These are phyloP conservation scores for Halenospora varia DNA, from an alignment of 495 filamentous ascomycete genomes.

Conservation along the genomic window DNA sequence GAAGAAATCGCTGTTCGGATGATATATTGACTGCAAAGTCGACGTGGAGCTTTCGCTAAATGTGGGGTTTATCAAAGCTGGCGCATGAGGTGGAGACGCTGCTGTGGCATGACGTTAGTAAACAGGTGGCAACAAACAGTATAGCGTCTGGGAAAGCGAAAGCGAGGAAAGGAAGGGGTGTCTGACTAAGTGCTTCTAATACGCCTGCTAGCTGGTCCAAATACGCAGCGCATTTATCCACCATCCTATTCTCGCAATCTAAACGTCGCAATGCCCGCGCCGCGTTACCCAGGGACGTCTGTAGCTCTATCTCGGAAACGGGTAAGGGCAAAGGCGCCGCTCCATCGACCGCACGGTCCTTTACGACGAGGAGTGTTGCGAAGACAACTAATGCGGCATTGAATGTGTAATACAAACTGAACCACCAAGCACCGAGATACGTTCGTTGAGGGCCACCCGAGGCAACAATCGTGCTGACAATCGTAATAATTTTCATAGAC, in stretches of 20 bases:
- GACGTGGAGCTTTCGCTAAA: neutral
- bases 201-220: constrained; percentile 25
- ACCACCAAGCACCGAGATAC: constrained; percentile 34
- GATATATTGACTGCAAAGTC: neutral
- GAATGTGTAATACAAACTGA: constrained; percentile 35
- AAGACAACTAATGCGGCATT: constrained; percentile 33
- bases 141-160: neutral
- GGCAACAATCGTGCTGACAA: constrained; percentile 23
- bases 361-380: constrained; percentile 21
- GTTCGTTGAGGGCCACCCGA: constrained; percentile 15
- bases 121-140: neutral
- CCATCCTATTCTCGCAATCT: constrained; percentile 29
- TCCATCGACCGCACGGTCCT: constrained; percentile 12
- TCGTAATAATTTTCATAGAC: constrained; percentile 28
- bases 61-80: neutral
- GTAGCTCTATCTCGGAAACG: constrained; percentile 9
- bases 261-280: constrained; percentile 25
- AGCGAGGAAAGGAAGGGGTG: too few relatives aligned
- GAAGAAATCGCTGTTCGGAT: neutral
- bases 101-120: neutral
- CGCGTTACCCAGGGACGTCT: constrained; percentile 25
- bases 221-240: constrained; percentile 31
- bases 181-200: constrained; percentile 23
- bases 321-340: neutral
- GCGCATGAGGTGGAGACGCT: neutral